Conservation (phyloP, 2,329 filamentous ascomycete genomes). For the Hypoxylon sp. region DNA sequence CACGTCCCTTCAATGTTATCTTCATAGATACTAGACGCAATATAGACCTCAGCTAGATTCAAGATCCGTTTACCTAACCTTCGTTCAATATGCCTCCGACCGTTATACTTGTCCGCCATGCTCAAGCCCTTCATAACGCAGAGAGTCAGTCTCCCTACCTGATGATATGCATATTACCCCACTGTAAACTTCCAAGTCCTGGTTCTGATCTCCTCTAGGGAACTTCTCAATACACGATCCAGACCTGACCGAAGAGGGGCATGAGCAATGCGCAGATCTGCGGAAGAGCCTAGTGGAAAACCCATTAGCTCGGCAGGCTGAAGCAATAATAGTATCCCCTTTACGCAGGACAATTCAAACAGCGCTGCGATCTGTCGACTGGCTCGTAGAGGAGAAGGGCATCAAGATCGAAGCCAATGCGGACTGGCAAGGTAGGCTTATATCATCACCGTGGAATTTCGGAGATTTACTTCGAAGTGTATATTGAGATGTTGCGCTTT, state of each 20-base stretch:
- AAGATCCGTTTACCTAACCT: too few species aligned
- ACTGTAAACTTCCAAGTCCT: background rate
- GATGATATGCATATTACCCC: background rate
- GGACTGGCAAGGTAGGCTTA: constrained; percentile 73
- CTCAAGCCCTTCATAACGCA: constrained; percentile 75
- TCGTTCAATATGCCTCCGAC: constrained; percentile 70
- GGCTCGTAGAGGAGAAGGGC: constrained; percentile 68
- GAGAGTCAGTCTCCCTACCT: constrained; percentile 60
- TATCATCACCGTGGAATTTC: background rate
- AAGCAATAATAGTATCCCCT: constrained; percentile 73
- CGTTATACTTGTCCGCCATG: constrained; percentile 90
- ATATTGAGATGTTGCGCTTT: constrained; percentile 14
- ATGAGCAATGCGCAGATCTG: constrained; percentile 64
- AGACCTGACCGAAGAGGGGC: constrained; percentile 64
- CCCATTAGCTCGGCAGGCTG: constrained; percentile 60
- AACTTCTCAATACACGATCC: constrained; percentile 67
- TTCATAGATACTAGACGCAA: background rate
- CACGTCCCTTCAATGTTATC: background rate
- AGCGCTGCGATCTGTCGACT: constrained; percentile 70
- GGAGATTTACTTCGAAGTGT: constrained; percentile 31
- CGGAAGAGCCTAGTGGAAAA: constrained; percentile 60
- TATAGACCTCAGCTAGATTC: constrained; percentile 4
- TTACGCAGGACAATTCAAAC: constrained; percentile 78
- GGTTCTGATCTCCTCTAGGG: constrained; percentile 56
- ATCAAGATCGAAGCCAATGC: constrained; percentile 71